Evolutionary conservation across 257 asterid genomes (phyloP).

Genomic region (Galeopsis tetrahit): DNA sequence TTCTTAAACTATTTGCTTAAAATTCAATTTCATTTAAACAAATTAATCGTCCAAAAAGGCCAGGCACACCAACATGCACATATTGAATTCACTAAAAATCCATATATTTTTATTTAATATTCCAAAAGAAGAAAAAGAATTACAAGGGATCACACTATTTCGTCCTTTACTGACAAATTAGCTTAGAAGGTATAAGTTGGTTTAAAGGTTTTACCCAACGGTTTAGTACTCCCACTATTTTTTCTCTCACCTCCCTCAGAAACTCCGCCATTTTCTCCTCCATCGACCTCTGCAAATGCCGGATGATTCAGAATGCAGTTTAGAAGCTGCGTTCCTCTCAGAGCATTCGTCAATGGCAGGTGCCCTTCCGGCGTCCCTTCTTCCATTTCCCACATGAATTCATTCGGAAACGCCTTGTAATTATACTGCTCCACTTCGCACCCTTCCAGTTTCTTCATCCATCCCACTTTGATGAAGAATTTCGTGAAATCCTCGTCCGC

Average conservation of each 20-base stretch:
- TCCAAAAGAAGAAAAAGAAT: neutral
- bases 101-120: constrained; percentile 1
- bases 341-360: constrained; percentile 86
- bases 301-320: constrained; percentile 63
- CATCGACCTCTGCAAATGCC: constrained; percentile 56
- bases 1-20: too few species aligned
- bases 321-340: constrained; percentile 79
- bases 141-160: neutral
- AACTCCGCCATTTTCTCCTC: constrained; percentile 28
- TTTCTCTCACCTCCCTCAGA: constrained; percentile 36
- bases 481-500: constrained; percentile 58
- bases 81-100: neutral
- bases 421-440: constrained; percentile 76
- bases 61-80: neutral
- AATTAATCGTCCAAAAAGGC: neutral
- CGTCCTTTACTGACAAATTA: neutral
- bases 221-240: constrained; percentile 23
- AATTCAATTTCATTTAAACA: neutral
- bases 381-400: constrained; percentile 73
- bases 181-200: neutral
- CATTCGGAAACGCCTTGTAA: constrained; percentile 78
- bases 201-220: neutral
- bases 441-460: constrained; percentile 87
- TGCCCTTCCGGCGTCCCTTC: constrained; percentile 75
- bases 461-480: constrained; percentile 67